Percentiles rank a stretch among this genome's conserved stretches.
Evolutionary conservation across 2,329 filamentous ascomycete genomes (phyloP).

Genomic region (Colletotrichum scovillei): DNA sequence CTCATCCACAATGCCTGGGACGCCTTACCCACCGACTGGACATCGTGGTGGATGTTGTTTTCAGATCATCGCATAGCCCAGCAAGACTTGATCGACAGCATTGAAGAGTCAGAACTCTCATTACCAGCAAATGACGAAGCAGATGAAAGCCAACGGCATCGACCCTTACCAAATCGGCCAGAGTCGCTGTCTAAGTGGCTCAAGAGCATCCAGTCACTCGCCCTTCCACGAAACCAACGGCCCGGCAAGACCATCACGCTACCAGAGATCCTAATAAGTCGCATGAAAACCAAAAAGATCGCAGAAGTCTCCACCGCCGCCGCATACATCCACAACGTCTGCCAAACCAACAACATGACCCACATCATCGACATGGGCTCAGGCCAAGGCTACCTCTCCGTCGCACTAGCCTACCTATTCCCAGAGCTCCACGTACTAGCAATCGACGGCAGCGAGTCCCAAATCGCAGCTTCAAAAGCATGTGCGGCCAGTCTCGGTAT

Average conservation of each 20-base stretch:
- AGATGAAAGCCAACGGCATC: no score
- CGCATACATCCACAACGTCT: slow-evolving; percentile 41
- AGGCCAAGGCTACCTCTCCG: slow-evolving; percentile 45
- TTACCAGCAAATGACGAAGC: rapidly evolving
- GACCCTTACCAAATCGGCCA: neutral
- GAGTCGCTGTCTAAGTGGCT: slow-evolving; percentile 18
- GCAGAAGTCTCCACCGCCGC: slow-evolving; percentile 44
- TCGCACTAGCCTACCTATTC: slow-evolving; percentile 43
- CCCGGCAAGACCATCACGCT: slow-evolving; percentile 32
- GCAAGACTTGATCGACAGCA: slow-evolving; percentile 43
- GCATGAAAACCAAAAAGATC: slow-evolving; percentile 46
- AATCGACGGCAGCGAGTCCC: slow-evolving; percentile 46
- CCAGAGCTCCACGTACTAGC: slow-evolving; percentile 42
- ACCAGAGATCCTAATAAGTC: slow-evolving; percentile 38
- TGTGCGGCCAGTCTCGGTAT: slow-evolving; percentile 40
- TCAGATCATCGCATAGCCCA: slow-evolving; percentile 45
- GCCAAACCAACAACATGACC: slow-evolving; percentile 39
- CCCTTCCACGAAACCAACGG: slow-evolving; percentile 37
- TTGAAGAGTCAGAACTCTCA: slow-evolving; percentile 34
- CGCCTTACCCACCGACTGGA: slow-evolving; percentile 44
- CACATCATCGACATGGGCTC: slow-evolving; percentile 39
- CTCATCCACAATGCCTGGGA: slow-evolving; percentile 45
- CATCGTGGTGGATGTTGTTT: slow-evolving; percentile 42
- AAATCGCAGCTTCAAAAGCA: slow-evolving; percentile 42
- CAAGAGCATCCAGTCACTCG: neutral